Percentiles rank a stretch among this genome's conserved stretches.
Evolutionary conservation across 1,284 basidiomycete species (phyloP).

Genomic region (Cutaneotrichosporon sp.): DNA sequence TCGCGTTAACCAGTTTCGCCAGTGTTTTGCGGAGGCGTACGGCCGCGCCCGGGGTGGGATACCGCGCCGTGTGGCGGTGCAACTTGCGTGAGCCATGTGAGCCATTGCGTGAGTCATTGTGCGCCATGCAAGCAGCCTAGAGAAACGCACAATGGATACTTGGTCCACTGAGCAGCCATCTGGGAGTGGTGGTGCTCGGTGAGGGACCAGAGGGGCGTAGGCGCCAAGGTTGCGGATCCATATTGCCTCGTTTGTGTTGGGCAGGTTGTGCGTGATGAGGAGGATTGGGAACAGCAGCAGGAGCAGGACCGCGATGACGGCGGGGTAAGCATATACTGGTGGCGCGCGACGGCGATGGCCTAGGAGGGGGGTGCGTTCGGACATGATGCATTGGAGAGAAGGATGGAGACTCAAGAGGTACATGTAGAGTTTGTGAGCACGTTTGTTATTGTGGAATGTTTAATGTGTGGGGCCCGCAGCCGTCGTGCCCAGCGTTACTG

Average conservation of each 20-base stretch:
- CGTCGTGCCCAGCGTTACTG: no score
- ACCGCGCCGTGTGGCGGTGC: conserved; percentile 81
- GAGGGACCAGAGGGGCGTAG: not conserved
- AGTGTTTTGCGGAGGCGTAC: conserved; percentile 57
- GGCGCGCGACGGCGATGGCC: not conserved
- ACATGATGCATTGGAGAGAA: not conserved
- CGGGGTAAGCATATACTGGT: conserved; percentile 2
- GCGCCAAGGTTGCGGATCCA: conserved; percentile 9
- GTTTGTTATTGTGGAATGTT: not conserved
- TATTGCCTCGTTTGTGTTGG: not conserved
- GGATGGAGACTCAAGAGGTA: no score
- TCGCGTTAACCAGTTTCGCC: conserved; percentile 50
- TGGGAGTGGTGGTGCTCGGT: not conserved
- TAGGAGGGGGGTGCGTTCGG: not conserved
- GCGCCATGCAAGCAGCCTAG: no score
- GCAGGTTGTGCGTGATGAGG: not conserved
- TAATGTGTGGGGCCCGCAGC: no score
- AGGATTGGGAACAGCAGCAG: not conserved
- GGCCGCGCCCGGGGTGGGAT: conserved; percentile 63
- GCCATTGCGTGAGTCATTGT: no score
- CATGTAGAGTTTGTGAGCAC: no score
- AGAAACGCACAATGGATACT: not conserved
- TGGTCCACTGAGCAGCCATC: not conserved
- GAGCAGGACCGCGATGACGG: not conserved
- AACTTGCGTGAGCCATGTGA: conserved; percentile 53